A percentile compares a stretch with the other conserved stretches of the same genome.
Evolutionary conservation across 352 stramenopile genomes (phyloP).

Genomic region (Plasmopara muralis): DNA sequence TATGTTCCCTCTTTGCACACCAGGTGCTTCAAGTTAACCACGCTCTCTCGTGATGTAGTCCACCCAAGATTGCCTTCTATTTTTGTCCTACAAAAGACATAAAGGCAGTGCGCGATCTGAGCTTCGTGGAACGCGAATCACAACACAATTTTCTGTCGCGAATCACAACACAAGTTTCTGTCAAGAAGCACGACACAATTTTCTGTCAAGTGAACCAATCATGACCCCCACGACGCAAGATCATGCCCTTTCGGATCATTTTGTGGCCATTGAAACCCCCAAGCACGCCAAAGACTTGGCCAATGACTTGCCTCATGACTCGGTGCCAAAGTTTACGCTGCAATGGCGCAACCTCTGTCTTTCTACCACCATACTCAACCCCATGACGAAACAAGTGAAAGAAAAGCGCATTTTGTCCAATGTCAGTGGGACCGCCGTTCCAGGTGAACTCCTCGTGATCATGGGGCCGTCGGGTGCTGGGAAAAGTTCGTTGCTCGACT

Average conservation of each 20-base stretch:
- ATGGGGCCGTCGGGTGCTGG: constrained; percentile 69
- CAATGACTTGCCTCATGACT: no score
- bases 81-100: no score
- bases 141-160: no score
- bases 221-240: background rate
- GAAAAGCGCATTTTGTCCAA: constrained; percentile 49
- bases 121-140: no score
- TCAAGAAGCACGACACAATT: no score
- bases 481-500: constrained; percentile 93
- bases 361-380: constrained; percentile 29
- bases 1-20: no score
- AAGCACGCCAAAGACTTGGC: constrained; percentile 1
- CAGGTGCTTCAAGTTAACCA: no score
- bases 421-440: constrained; percentile 36
- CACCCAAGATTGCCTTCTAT: no score
- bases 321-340: constrained; percentile 23
- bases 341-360: constrained; percentile 40
- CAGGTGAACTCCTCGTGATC: constrained; percentile 54
- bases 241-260: constrained; percentile 7
- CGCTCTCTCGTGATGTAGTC: no score
- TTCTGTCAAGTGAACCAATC: no score
- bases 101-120: no score
- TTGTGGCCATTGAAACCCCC: constrained; percentile 21
- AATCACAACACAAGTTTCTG: no score
- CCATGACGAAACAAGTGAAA: constrained; percentile 33